Conservation (phyloP, 2,329 filamentous ascomycete genomes). For the Domatiomyces globalis region DNA sequence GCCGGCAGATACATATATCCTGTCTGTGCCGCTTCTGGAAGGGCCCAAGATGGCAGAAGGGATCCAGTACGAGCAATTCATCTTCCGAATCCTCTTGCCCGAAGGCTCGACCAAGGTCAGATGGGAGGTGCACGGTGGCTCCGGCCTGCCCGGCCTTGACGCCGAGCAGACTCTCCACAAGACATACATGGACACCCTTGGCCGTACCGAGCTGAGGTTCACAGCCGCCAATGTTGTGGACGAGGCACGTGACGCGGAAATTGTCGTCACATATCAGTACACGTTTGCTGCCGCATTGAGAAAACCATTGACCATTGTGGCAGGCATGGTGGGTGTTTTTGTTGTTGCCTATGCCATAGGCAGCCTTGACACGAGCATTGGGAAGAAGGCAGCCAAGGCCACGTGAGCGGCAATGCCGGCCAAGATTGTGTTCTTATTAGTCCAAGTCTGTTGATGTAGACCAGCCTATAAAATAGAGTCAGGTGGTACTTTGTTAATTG, state of each 20-base stretch:
- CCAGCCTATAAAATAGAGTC: too few relatives aligned
- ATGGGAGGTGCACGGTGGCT: conserved; percentile 64
- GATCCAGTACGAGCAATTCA: conserved; percentile 67
- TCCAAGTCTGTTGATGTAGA: background rate
- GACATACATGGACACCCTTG: conserved; percentile 87
- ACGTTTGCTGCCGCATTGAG: conserved; percentile 58
- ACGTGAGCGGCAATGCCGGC: background rate
- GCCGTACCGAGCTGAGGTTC: conserved; percentile 68
- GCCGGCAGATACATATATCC: conserved; percentile 56
- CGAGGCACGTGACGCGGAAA: conserved; percentile 62
- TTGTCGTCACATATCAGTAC: conserved; percentile 66
- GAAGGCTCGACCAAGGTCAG: conserved; percentile 59
- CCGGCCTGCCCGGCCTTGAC: conserved; percentile 55
- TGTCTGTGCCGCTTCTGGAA: conserved; percentile 86
- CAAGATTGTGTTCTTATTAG: background rate
- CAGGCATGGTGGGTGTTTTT: conserved; percentile 60
- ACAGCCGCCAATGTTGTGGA: conserved; percentile 79
- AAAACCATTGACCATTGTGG: conserved; percentile 74
- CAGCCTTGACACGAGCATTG: conserved; percentile 69
- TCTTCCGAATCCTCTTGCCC: conserved; percentile 70
- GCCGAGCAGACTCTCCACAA: conserved; percentile 53
- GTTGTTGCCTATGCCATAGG: conserved; percentile 59
- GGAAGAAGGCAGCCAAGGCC: conserved; percentile 32
- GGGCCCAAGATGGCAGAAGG: conserved; percentile 78
- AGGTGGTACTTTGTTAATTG: too few relatives aligned